Base-by-base conservation (phyloP, 768 basidiomycete species). In the Auriscalpium vulgare region DNA sequence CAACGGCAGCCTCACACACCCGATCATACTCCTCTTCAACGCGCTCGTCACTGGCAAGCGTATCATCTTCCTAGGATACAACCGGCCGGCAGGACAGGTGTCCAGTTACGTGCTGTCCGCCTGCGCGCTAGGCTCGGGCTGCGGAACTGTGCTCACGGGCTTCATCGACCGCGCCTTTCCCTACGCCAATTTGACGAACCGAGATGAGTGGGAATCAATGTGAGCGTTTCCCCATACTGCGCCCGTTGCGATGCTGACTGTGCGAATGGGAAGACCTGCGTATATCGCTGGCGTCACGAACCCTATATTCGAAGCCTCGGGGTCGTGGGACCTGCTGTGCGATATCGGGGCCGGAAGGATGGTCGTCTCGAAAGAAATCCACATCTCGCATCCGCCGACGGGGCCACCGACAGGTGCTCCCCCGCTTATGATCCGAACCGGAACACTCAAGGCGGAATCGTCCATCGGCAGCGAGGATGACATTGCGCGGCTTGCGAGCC, bases 221-320 rank as follows among this genome's bases (percentile, higher is more conserved):
- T 93, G 73, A 72, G 87, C 78, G 46, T 57, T 50, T 36, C n/a
- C 50, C 49, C 47, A 55, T 50, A 49, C 29, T 29, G 29, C 29
- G 21, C 7, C 0, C 7, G 29, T 29, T 5, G 29, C 29, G 29
- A 29, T 29, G 29, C 29, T 29, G 29, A 29, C 29, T 29, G 29
- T 29, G 29, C 29, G 29, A 29, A 29, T 29, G 29, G 29, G 40
- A 60, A 93, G 92, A 40, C 85, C 89, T 4, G 95, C 91, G 11
- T 99, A 87, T 66, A 94, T 99, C 52, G 97, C 95, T 10, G 97
- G 97, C 1, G 95, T 98, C 3, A 95, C 91, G 1, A 99, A 99
- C 65, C 97, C 95, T 2, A 93, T 97, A 47, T 97, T 97, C 70
- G 92, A 95, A 65, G 76, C 87, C 1, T 81, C 87, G 0, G 83